Conservation (phyloP, 345 rosid genomes). For the Aethionema arabicum region DNA sequence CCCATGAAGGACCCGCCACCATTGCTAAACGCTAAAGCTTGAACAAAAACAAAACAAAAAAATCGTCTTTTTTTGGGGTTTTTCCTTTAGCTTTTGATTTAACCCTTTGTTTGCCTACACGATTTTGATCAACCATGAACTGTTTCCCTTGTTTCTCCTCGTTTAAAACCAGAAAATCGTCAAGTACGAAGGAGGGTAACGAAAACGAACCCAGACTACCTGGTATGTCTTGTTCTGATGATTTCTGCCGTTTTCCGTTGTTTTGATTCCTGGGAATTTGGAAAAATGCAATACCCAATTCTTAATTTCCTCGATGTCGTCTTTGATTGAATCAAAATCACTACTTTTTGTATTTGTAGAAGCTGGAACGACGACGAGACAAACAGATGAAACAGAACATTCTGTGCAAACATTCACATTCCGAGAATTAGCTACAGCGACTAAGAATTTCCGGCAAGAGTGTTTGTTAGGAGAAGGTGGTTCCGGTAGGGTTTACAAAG, state of each 20-base stretch:
- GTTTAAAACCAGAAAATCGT: conserved; percentile 39
- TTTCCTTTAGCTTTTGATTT: neutral
- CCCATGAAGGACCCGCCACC: conserved; percentile 45
- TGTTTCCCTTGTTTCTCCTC: conserved; percentile 71
- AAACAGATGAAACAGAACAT: conserved; percentile 17
- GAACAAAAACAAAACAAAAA: neutral
- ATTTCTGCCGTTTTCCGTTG: neutral
- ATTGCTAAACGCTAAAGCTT: conserved; percentile 3
- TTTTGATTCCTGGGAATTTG: neutral
- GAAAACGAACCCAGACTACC: neutral
- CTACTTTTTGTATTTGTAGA: neutral
- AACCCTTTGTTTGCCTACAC: neutral
- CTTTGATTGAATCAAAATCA: neutral
- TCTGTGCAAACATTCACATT: conserved; percentile 40
- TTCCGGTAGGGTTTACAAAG: conserved; percentile 75
- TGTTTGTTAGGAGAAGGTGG: conserved; percentile 80
- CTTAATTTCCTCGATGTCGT: neutral
- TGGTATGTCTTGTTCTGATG: conserved; percentile 27
- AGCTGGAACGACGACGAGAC: conserved; percentile 22
- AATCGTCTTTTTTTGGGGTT: neutral
- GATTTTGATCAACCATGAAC: conserved; percentile 44
- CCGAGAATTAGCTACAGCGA: conserved; percentile 72
- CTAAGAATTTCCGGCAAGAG: conserved; percentile 71
- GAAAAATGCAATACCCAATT: no score
- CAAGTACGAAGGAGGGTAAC: conserved; percentile 26